These are phyloP conservation scores for Ceratobasidium theobromae DNA, from an alignment of 1,284 basidiomycete species.

Conservation along the genomic window DNA sequence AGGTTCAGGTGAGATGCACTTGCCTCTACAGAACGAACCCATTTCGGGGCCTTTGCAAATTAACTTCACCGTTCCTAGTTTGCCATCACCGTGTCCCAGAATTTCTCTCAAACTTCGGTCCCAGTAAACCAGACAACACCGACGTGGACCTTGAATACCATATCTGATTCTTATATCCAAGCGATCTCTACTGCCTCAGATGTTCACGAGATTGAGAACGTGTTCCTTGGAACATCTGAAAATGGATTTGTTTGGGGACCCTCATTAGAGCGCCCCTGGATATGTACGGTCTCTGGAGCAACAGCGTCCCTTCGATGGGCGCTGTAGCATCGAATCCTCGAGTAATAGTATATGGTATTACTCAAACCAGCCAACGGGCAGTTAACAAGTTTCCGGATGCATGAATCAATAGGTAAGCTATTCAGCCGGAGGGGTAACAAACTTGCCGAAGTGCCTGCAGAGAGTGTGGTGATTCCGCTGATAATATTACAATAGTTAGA, in stretches of 20 bases:
- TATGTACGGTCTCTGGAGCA: constrained; percentile 46
- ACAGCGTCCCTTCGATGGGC: neutral
- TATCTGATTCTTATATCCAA: neutral
- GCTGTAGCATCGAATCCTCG: too few species aligned
- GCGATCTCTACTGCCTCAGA: neutral
- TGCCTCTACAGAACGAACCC: too few species aligned
- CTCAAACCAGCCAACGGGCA: too few species aligned
- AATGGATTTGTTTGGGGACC: constrained; percentile 54
- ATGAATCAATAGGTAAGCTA: too few species aligned
- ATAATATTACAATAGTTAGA: too few species aligned
- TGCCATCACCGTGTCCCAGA: constrained; percentile 14
- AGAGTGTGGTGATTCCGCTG: too few species aligned
- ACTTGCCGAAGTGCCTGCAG: too few species aligned
- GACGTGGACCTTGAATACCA: neutral
- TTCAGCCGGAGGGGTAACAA: too few species aligned
- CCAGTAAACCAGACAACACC: constrained; percentile 28
- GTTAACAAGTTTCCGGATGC: too few species aligned
- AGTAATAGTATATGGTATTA: too few species aligned
- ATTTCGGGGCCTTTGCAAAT: too few species aligned
- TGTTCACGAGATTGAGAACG: constrained; percentile 33
- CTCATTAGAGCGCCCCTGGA: constrained; percentile 60
- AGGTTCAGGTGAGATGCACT: constrained; percentile 68
- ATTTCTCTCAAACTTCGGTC: constrained; percentile 23
- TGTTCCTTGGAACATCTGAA: constrained; percentile 39
- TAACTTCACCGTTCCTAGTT: constrained; percentile 35